Conservation (phyloP, 2,329 filamentous ascomycete species). For the Aspergillus sojae region DNA sequence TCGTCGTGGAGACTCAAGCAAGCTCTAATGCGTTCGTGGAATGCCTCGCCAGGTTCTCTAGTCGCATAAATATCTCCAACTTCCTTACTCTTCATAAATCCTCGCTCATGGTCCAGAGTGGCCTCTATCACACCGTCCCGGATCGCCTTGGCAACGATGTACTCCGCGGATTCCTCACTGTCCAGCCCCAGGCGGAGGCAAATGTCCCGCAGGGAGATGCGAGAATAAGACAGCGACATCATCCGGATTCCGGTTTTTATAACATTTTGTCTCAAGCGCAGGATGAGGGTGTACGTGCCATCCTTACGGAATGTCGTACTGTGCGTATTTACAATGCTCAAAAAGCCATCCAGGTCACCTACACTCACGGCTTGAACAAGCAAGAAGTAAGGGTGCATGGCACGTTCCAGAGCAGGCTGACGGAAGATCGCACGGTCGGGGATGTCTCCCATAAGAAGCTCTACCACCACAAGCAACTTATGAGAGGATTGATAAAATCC, state of each 20-base stretch:
- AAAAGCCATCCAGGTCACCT: constrained; percentile 92
- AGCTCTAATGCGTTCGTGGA: constrained; percentile 93
- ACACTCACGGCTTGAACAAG: constrained; percentile 94
- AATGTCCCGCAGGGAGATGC: constrained; percentile 95
- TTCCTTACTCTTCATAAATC: constrained; percentile 98
- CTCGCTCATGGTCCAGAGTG: constrained; percentile 87
- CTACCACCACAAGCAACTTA: constrained; percentile 94
- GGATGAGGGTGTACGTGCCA: constrained; percentile 91
- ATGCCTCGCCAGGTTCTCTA: constrained; percentile 91
- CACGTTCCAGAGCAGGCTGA: constrained; percentile 80
- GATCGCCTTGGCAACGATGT: constrained; percentile 98
- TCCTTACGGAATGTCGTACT: constrained; percentile 86
- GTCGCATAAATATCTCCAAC: constrained; percentile 95
- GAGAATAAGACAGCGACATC: constrained; percentile 97
- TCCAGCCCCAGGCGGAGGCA: constrained; percentile 92
- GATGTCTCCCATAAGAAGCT: constrained; percentile 97
- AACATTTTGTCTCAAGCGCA: constrained; percentile 94
- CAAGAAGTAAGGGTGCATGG: constrained; percentile 89
- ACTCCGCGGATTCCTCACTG: constrained; percentile 96
- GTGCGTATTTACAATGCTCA: constrained; percentile 80
- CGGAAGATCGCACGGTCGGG: constrained; percentile 94
- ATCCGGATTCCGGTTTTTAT: constrained; percentile 99
- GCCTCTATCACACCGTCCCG: constrained; percentile 97
- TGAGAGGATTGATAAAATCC: constrained; percentile 96
- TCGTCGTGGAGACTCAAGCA: constrained; percentile 93